These are phyloP conservation scores for Stylosanthes scabra DNA, from an alignment of 331 rosid genomes.

Conservation along the genomic window DNA sequence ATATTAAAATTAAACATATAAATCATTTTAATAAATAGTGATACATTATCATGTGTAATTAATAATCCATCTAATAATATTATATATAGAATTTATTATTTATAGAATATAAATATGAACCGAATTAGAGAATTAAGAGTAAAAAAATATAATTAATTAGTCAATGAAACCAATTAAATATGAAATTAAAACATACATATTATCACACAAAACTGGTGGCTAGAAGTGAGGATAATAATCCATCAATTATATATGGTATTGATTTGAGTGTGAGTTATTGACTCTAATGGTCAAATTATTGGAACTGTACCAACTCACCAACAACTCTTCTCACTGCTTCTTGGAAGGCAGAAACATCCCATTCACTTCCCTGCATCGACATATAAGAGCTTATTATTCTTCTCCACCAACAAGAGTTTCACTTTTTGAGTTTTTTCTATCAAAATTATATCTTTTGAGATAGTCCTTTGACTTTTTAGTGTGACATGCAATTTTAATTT, in stretches of 20 bases:
- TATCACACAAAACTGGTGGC: neutral
- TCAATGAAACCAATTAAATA: conserved; percentile 26
- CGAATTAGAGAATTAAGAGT: no score
- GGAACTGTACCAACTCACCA: conserved; percentile 56
- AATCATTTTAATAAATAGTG: no score
- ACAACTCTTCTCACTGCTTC: conserved; percentile 87
- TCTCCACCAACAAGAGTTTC: neutral
- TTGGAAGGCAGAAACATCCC: conserved; percentile 80
- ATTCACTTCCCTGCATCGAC: conserved; percentile 62
- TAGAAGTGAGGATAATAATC: conserved; percentile 38
- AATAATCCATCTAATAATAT: no score
- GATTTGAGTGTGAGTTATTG: conserved; percentile 18
- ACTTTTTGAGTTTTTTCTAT: neutral
- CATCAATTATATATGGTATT: conserved; percentile 47
- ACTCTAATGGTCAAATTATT: conserved; percentile 35
- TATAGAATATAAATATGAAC: no score
- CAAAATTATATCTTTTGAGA: neutral
- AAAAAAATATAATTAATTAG: no score
- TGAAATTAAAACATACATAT: neutral
- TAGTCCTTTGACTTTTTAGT: conserved; percentile 4
- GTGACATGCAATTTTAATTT: no score
- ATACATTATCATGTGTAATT: no score
- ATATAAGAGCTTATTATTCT: conserved; percentile 16
- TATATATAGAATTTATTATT: no score
- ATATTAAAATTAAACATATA: no score